Base-by-base conservation (phyloP, 2,329 filamentous ascomycete genomes). In the Aspergillus luchuensis region DNA sequence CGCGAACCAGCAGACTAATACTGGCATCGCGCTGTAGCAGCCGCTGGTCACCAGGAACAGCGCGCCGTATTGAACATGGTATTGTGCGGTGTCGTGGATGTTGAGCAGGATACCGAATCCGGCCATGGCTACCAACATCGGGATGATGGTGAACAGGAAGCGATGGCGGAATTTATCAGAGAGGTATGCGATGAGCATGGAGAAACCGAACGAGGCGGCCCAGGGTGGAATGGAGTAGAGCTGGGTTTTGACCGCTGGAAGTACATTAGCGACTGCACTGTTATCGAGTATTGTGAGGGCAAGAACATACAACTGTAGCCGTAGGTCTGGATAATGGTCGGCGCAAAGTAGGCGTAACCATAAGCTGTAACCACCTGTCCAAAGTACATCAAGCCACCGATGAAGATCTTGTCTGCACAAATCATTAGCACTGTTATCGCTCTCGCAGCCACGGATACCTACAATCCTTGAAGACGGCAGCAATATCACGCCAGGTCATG, bases 31-130 rank as follows among this genome's bases (percentile, higher is more conserved):
- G 0, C 87, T 87, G 77, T 95, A 97, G 0, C 85, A 84, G 50
- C 91, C 91, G 79, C 87, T 88, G 2, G 90, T 89, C 45, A 95
- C 85, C 17, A 97, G 80, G 79, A 95, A 96, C 0, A 97, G 83
- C 0, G 89, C 90, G 0, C 81, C 89, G 69, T 96, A 97, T 73
- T 95, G 85, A 5, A 91, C 76, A 10, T 82, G 64, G 0, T 78
- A 80, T 72, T 91, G 85, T n/a, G 57, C 61, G 2, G 58, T 63
- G 72, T 89, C 77, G 73, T 93, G 89, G 7, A 94, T 85, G 6
- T 80, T 79, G 47, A 96, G 79, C 5, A 97, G 82, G 62, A 93
- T 90, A 3, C 79, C 85, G 67, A 96, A 94, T 1, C 92, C 93
- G 0, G 84, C 71, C 49, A 97, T 88, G 48, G 86, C 81, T 11